These are phyloP conservation scores for Podospora didyma DNA, from an alignment of 495 filamentous ascomycete genomes.

Conservation along the genomic window DNA sequence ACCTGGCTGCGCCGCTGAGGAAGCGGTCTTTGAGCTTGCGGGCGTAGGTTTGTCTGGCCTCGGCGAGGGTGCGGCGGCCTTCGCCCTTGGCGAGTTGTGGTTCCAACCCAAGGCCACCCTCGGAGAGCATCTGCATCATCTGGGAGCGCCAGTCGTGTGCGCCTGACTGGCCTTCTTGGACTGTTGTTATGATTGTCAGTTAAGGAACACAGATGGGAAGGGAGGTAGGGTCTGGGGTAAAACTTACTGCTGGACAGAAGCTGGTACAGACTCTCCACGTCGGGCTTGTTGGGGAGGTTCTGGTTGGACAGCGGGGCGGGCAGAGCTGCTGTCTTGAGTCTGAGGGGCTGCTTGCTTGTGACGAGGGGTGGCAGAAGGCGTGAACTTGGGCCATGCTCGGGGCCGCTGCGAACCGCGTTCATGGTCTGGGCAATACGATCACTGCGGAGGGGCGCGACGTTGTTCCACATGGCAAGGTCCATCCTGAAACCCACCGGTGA, in stretches of 20 bases:
- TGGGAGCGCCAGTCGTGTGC: conserved; percentile 9
- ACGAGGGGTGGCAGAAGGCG: conserved; percentile 1
- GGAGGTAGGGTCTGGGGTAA: neutral
- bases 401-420: neutral
- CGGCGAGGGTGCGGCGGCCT: neutral
- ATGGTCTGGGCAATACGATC: neutral
- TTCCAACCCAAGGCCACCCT: conserved; percentile 8
- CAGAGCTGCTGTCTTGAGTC: neutral
- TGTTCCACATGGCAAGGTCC: conserved; percentile 13
- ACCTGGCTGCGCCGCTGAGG: conserved; percentile 14
- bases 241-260: conserved; percentile 7
- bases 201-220: neutral
- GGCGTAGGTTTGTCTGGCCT: conserved; percentile 8
- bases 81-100: neutral
- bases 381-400: neutral
- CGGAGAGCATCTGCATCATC: conserved; percentile 5
- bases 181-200: conserved; percentile 1
- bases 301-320: neutral
- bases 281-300: neutral
- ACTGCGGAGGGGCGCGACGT: neutral
- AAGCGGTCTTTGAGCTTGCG: conserved; percentile 15
- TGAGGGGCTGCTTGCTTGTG: neutral
- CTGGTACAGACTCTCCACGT: conserved; percentile 12
- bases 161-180: conserved; percentile 1
- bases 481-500: conserved; percentile 11